phyloP scores from a whole-genome alignment of 2,329 filamentous ascomycete genomes.

The Penicillium digitatum region DNA sequence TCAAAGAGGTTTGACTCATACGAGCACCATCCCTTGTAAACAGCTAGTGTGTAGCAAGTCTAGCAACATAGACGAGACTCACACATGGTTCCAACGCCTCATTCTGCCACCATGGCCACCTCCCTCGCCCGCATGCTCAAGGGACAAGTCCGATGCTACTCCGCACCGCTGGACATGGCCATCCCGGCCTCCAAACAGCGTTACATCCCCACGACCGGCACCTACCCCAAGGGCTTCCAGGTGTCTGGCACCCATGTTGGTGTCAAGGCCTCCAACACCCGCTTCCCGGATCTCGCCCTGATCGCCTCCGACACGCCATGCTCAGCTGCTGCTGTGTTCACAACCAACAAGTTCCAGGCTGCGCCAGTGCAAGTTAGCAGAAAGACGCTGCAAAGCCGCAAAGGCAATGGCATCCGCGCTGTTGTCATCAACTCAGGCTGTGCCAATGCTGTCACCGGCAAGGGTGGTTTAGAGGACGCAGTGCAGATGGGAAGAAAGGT shows the following conservation, averaged over 20 bases:
- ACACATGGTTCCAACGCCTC: constrained; percentile 27
- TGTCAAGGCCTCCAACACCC: constrained; percentile 88
- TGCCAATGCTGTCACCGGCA: constrained; percentile 94
- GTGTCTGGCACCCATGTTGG: constrained; percentile 86
- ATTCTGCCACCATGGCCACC: constrained; percentile 32
- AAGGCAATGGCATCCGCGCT: constrained; percentile 67
- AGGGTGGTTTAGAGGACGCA: constrained; percentile 84
- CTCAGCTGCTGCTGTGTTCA: constrained; percentile 87
- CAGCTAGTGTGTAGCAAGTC: background rate
- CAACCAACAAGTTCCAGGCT: constrained; percentile 96
- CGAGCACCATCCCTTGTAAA: background rate
- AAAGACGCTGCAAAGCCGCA: constrained; percentile 62
- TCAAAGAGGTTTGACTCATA: constrained; percentile 13
- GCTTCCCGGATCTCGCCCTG: constrained; percentile 84
- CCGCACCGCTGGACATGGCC: constrained; percentile 44
- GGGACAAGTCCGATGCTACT: constrained; percentile 43
- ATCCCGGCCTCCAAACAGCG: constrained; percentile 81
- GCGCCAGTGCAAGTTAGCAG: constrained; percentile 86
- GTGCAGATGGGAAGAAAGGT: constrained; percentile 74
- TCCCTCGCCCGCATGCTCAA: constrained; percentile 36
- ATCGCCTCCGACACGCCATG: constrained; percentile 83
- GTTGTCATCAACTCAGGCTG: constrained; percentile 94
- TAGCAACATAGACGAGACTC: background rate
- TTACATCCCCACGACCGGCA: constrained; percentile 79
- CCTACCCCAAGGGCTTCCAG: constrained; percentile 84